These are phyloP conservation scores for Pseudogymnoascus sp. DNA, from an alignment of 2,329 filamentous ascomycete genomes.

Conservation along the genomic window DNA sequence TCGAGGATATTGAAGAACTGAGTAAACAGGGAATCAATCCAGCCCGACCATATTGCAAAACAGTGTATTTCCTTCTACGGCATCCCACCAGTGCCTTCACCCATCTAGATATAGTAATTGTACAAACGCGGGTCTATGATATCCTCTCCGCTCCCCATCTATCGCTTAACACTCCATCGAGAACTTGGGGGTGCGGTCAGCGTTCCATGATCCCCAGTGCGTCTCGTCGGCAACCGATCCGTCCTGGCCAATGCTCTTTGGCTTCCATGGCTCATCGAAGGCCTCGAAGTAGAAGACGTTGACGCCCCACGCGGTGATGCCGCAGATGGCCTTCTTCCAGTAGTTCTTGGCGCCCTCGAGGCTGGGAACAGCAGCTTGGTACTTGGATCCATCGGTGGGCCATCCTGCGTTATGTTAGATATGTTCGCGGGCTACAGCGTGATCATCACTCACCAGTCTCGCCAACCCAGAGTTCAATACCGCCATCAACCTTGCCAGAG, in stretches of 20 bases:
- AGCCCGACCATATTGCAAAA: not conserved
- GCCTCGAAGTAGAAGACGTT: slow-evolving; percentile 69
- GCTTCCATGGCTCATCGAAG: slow-evolving; percentile 67
- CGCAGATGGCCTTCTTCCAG: slow-evolving; percentile 56
- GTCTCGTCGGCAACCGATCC: slow-evolving; percentile 55
- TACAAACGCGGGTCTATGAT: slow-evolving; percentile 12
- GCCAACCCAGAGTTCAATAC: slow-evolving; percentile 59
- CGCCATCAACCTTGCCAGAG: slow-evolving; percentile 41
- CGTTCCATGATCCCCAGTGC: slow-evolving; percentile 61
- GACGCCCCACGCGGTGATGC: slow-evolving; percentile 54
- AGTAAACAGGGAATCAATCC: not conserved
- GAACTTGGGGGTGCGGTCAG: slow-evolving; percentile 50
- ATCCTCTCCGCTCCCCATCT: not conserved
- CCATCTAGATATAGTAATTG: slow-evolving; percentile 7
- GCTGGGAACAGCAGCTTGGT: slow-evolving; percentile 52
- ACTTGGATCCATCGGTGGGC: slow-evolving; percentile 57
- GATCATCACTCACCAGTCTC: slow-evolving; percentile 44
- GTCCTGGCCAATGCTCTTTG: slow-evolving; percentile 52
- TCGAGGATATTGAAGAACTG: not conserved
- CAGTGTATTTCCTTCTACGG: not conserved
- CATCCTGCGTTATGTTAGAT: slow-evolving; percentile 34
- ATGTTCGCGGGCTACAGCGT: not conserved
- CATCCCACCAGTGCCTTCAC: not conserved
- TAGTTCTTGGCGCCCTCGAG: slow-evolving; percentile 50
- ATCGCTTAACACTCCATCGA: slow-evolving; percentile 24